Percentiles rank a stretch among this genome's conserved stretches.
Conservation (phyloP, 139 green algal species). For the Chlamydomonas asymmetrica region DNA sequence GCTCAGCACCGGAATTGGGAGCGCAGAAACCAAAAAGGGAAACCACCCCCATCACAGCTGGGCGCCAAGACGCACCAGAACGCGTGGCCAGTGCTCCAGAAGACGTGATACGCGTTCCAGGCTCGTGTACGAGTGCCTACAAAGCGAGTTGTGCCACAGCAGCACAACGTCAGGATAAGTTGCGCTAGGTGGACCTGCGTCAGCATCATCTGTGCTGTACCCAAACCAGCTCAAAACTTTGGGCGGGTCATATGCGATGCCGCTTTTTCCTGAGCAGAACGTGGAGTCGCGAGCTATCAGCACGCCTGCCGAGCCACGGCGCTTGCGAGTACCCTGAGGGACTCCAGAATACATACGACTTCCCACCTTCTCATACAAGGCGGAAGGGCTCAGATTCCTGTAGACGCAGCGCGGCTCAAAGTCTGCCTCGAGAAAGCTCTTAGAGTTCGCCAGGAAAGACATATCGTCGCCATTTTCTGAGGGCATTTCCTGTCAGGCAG, state of each 20-base stretch:
- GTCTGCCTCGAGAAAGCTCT: background rate
- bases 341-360: background rate
- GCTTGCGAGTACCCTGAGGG: background rate
- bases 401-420: background rate
- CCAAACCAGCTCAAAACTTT: background rate
- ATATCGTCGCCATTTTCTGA: background rate
- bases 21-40: background rate
- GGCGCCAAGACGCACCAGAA: conserved; percentile 20
- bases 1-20: background rate
- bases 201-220: background rate
- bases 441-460: background rate
- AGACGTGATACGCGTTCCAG: conserved; percentile 66
- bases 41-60: background rate
- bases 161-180: background rate
- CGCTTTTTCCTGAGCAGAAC: no score
- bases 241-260: background rate
- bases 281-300: no score
- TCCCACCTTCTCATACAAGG: background rate
- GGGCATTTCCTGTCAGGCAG: no score
- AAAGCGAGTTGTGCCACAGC: background rate
- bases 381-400: background rate
- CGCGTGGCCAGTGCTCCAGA: conserved; percentile 77
- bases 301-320: no score
- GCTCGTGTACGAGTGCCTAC: conserved; percentile 58
- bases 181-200: background rate